These are phyloP conservation scores for Colletotrichum ledebouriae DNA, from an alignment of 2,329 filamentous ascomycete species.

Conservation along the genomic window DNA sequence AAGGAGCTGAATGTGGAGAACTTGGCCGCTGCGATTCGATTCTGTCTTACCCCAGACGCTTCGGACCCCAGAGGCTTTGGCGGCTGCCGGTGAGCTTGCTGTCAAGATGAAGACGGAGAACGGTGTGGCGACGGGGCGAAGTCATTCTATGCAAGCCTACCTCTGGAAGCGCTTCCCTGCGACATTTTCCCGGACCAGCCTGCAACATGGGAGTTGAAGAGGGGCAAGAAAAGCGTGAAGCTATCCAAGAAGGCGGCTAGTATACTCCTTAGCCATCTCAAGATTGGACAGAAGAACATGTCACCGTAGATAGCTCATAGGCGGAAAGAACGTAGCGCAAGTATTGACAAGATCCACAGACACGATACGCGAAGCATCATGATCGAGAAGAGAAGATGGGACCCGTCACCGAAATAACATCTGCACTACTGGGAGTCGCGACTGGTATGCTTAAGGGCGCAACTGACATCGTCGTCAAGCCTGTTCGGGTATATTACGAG, in stretches of 20 bases:
- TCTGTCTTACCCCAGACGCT: conserved; percentile 51
- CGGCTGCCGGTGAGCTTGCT: conserved; percentile 51
- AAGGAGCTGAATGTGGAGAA: conserved; percentile 51
- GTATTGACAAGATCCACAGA: conserved; percentile 48
- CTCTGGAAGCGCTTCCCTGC: conserved; percentile 52
- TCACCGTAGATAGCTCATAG: neutral
- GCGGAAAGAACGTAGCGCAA: too few relatives aligned
- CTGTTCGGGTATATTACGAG: conserved; percentile 37
- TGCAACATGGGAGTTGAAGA: conserved; percentile 65
- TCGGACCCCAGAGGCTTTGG: conserved; percentile 47
- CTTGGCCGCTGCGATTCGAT: conserved; percentile 53
- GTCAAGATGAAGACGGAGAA: conserved; percentile 52
- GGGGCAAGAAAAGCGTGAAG: conserved; percentile 54
- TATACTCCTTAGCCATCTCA: conserved; percentile 64
- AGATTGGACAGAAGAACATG: conserved; percentile 50
- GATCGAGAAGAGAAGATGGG: conserved; percentile 53
- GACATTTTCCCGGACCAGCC: conserved; percentile 58
- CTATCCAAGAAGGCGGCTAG: conserved; percentile 67
- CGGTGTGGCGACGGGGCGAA: conserved; percentile 54
- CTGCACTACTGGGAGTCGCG: conserved; percentile 39
- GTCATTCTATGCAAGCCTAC: conserved; percentile 56
- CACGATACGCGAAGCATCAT: conserved; percentile 53
- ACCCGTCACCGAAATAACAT: conserved; percentile 48
- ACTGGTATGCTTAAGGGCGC: conserved; percentile 38
- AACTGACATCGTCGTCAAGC: conserved; percentile 43